Percentiles rank a stretch among this genome's conserved stretches.
Evolutionary conservation across 139 green algal genomes (phyloP).

Genomic region (Pleodorina starrii): DNA sequence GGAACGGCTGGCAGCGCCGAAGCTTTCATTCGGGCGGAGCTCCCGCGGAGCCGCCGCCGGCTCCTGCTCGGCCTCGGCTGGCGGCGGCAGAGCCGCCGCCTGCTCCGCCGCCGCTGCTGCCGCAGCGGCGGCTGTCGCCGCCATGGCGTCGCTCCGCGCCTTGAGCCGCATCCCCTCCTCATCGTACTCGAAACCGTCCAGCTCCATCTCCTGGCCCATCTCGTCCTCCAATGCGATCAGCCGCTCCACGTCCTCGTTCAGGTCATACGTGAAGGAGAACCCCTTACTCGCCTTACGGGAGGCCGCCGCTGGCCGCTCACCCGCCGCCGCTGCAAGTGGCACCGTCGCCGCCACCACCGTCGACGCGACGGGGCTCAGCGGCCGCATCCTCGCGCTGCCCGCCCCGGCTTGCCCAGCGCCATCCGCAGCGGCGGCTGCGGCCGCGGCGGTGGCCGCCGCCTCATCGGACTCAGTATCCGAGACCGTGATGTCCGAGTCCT

Average conservation of each 20-base stretch:
- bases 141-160: conserved; percentile 11
- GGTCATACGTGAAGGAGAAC: conserved; percentile 74
- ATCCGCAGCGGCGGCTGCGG: neutral
- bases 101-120: neutral
- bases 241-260: conserved; percentile 78
- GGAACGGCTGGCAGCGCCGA: neutral
- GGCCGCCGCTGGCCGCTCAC: neutral
- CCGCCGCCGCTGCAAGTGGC: neutral
- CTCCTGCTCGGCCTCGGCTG: neutral
- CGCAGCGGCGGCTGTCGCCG: neutral
- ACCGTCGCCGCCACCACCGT: too few relatives aligned
- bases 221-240: conserved; percentile 70
- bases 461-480: neutral
- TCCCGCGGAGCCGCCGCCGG: neutral
- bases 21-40: neutral
- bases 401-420: neutral
- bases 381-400: neutral
- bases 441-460: neutral
- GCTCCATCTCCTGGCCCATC: conserved; percentile 37
- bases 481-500: neutral
- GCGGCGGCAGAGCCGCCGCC: neutral
- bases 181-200: conserved; percentile 61
- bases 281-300: neutral
- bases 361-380: neutral
- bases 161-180: conserved; percentile 53